phyloP scores from a whole-genome alignment of 306 rosid genomes.

The Fragaria ananassa region DNA sequence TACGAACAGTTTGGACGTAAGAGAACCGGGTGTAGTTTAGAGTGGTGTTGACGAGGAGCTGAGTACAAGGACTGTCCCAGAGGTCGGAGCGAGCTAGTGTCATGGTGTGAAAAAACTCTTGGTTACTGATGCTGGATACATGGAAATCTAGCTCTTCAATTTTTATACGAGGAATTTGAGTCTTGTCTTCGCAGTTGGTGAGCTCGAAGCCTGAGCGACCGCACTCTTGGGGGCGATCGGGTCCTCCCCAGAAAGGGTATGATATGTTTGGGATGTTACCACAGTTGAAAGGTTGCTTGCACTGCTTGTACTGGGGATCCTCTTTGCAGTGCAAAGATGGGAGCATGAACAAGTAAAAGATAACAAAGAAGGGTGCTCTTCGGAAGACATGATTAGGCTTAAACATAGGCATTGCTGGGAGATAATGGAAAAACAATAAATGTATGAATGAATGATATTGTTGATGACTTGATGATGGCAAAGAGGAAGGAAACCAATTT shows the following conservation, averaged over 20 bases:
- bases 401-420: not conserved
- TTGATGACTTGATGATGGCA: too few relatives aligned
- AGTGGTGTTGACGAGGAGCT: not conserved
- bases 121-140: not conserved
- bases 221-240: not conserved
- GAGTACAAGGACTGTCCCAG: not conserved
- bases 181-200: not conserved
- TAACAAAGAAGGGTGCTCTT: not conserved
- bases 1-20: not conserved
- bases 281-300: constrained; percentile 29
- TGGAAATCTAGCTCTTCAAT: not conserved
- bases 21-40: not conserved
- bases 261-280: constrained; percentile 1
- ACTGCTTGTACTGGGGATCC: not conserved
- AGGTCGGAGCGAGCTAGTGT: constrained; percentile 19
- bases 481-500: too few relatives aligned
- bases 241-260: constrained; percentile 38
- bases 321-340: not conserved
- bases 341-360: not conserved
- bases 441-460: not conserved
- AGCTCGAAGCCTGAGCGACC: constrained; percentile 10
- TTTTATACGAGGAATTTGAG: not conserved
- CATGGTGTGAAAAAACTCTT: not conserved
- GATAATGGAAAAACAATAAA: too few relatives aligned
- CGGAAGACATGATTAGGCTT: not conserved